A percentile compares a stretch with the other conserved stretches of the same genome.
Evolutionary conservation across 2,329 filamentous ascomycete species (phyloP).

Genomic region (Pleochaeta shiraiana): DNA sequence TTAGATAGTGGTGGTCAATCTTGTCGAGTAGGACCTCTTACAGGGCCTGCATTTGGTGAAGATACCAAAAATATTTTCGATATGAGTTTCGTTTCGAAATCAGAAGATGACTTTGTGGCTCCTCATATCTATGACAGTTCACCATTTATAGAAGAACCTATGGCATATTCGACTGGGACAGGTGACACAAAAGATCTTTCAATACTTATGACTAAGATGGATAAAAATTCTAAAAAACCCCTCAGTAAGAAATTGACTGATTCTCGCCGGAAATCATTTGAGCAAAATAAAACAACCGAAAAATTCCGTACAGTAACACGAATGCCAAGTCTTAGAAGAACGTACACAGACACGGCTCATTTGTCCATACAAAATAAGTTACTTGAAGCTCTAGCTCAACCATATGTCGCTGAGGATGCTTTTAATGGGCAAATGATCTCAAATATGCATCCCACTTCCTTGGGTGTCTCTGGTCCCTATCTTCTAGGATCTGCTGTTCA

Average conservation of each 20-base stretch:
- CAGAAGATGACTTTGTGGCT: too few species aligned
- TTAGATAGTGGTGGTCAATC: constrained; percentile 26
- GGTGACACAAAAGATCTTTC: not conserved
- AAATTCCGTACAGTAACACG: constrained; percentile 33
- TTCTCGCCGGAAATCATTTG: constrained; percentile 31
- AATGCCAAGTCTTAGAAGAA: constrained; percentile 56
- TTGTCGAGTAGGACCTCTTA: constrained; percentile 40
- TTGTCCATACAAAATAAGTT: constrained; percentile 61
- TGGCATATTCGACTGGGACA: not conserved
- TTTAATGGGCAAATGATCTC: constrained; percentile 19
- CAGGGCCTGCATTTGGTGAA: constrained; percentile 49
- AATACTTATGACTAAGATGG: constrained; percentile 9
- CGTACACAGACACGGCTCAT: constrained; percentile 63
- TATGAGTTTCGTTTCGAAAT: constrained; percentile 43
- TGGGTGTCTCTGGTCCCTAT: constrained; percentile 16
- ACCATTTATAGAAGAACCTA: too few species aligned
- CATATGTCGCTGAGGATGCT: constrained; percentile 25
- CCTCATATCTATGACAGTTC: too few species aligned
- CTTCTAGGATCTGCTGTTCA: constrained; percentile 40
- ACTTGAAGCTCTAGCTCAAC: constrained; percentile 65
- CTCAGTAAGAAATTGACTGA: constrained; percentile 22
- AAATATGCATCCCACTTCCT: constrained; percentile 19
- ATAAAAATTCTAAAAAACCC: constrained; percentile 9
- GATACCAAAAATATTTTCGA: constrained; percentile 63
- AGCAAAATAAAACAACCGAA: constrained; percentile 31